These are phyloP conservation scores for Kwoniella heveanensis DNA, from an alignment of 768 basidiomycete genomes.

Conservation along the genomic window DNA sequence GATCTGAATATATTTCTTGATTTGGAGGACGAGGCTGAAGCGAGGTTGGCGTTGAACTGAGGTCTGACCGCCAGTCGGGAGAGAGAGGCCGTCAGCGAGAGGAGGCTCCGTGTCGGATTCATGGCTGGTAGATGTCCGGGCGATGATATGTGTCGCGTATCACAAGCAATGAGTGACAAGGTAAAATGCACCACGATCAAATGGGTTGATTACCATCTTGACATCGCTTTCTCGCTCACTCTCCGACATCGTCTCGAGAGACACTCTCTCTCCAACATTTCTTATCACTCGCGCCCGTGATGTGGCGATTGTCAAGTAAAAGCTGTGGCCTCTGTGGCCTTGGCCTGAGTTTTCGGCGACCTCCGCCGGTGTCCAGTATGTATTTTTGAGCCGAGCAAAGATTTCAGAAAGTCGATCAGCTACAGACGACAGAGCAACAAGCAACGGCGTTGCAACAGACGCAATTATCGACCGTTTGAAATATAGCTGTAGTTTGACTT, in stretches of 20 bases:
- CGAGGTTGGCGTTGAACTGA: constrained; percentile 22
- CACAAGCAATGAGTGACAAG: too few species aligned
- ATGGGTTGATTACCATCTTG: too few species aligned
- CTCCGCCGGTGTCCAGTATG: not conserved
- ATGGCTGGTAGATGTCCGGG: too few species aligned
- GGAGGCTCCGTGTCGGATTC: constrained; percentile 17
- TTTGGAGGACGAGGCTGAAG: too few species aligned
- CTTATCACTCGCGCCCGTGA: constrained; percentile 8
- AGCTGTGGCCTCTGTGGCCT: too few species aligned
- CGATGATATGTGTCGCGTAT: too few species aligned
- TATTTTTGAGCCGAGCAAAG: constrained; percentile 5
- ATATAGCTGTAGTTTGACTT: too few species aligned
- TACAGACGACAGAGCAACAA: too few species aligned
- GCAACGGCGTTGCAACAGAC: too few species aligned
- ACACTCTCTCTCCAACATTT: constrained; percentile 11
- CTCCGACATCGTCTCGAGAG: too few species aligned
- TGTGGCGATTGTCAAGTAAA: constrained; percentile 4
- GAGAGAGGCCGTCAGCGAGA: constrained; percentile 22
- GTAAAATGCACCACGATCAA: too few species aligned
- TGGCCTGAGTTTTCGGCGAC: not conserved
- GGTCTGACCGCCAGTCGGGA: constrained; percentile 24
- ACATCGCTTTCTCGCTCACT: not conserved
- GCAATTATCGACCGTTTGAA: too few species aligned
- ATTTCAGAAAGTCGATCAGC: constrained; percentile 15
- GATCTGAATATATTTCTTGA: constrained; percentile 18